phyloP scores from a whole-genome alignment of 2,329 filamentous ascomycete genomes.

The Pseudogymnoascus sp. region DNA sequence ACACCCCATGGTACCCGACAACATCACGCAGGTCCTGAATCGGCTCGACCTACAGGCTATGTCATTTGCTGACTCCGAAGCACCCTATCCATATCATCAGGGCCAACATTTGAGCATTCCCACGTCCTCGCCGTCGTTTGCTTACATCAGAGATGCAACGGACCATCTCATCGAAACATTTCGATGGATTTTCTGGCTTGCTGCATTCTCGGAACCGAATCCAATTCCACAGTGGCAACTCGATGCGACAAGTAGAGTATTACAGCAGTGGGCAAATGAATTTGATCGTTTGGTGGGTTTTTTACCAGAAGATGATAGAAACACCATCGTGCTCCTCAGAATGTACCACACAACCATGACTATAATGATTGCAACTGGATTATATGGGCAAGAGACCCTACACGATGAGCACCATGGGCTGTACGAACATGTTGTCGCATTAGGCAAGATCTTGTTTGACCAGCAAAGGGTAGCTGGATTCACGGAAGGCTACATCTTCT shows the following conservation, averaged over 20 bases:
- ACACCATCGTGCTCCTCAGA: slow-evolving; percentile 9
- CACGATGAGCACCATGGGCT: slow-evolving; percentile 11
- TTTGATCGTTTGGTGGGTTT: background rate
- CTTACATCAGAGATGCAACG: slow-evolving; percentile 13
- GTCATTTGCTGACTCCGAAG: background rate
- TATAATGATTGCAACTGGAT: slow-evolving; percentile 14
- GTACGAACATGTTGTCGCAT: slow-evolving; percentile 14
- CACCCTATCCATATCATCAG: background rate
- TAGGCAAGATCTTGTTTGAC: slow-evolving; percentile 10
- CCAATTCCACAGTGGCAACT: slow-evolving; percentile 14
- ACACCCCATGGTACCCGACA: slow-evolving; percentile 11
- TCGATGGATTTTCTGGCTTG: slow-evolving; percentile 16
- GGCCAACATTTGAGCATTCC: background rate
- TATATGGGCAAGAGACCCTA: slow-evolving; percentile 14
- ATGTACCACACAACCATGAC: slow-evolving; percentile 17
- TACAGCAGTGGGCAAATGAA: background rate
- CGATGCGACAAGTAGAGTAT: background rate
- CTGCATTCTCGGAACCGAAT: slow-evolving; percentile 15
- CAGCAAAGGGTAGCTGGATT: background rate
- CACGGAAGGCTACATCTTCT: background rate
- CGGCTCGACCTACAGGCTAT: slow-evolving; percentile 17
- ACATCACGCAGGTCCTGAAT: slow-evolving; percentile 16
- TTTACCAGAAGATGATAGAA: background rate
- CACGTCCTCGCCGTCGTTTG: background rate
- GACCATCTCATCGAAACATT: slow-evolving; percentile 14